Base-by-base conservation (phyloP, 2,329 filamentous ascomycete species). In the Paraphaeosphaeria sporulosa region DNA sequence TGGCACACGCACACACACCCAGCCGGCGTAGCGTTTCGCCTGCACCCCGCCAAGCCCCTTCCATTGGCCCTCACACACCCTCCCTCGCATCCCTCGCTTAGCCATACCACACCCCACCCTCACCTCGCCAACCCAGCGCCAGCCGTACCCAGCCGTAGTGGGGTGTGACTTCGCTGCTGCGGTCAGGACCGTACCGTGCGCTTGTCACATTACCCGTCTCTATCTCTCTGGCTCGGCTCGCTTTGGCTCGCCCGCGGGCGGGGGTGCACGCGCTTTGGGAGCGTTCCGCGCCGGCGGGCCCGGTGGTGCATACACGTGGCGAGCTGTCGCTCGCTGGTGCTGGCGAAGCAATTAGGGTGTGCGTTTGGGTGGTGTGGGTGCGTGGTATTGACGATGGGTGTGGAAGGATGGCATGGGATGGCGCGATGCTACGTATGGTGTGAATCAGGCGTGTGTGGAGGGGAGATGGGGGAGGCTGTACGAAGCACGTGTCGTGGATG, bases 241-340 rank as follows among this genome's bases (percentile, higher is more conserved):
- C 30, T 27, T 27, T 32, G 30, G 30, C 30, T 8, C 30, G 30
- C 7, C 2, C 30, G 4, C 7, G 30, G 7, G 30, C 7, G 30
- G 30, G 30, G 30, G 8, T 32, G 30, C 30, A 12, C 30, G 30
- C 10, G 30, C 30, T 32, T 8, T 32, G 30, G 6, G 30, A 2
- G 62, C 63, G 56, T 49, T 44, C 60, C 55, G 56, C 36, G 56
- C 61, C 59, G 50, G 56, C 56, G 62, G 64, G 60, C 48, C 60
- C 60, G 34, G 61, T 65, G 63, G 40, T 55, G 66, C 60, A 68
- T 76, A 76, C 71, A 78, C 75, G 75, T 78, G 75, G 72, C 75
- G 68, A n/a, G 62, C 68, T 59, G 61, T 71, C 58, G 70, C 25
- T 27, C 25, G 25, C 25, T 27, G 25, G 25, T 27, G 25, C 64